A percentile compares a stretch with the other conserved stretches of the same genome.
phyloP scores from a whole-genome alignment of 306 rosid species.

The Fragaria vesca region DNA sequence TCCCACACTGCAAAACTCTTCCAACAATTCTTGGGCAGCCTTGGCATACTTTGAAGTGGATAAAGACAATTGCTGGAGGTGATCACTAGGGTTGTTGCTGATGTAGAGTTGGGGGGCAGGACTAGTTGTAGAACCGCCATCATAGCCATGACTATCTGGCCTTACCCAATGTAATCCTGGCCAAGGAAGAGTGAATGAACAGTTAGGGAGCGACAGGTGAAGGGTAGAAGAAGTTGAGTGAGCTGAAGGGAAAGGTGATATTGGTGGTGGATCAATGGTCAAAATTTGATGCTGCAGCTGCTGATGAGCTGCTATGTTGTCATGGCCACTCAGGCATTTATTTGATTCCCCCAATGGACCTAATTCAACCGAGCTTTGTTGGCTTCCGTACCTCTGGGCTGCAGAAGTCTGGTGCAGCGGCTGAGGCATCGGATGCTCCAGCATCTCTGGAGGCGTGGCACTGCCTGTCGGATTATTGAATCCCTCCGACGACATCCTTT shows the following conservation, averaged over 20 bases:
- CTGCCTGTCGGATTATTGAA: constrained; percentile 55
- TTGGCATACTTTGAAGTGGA: constrained; percentile 73
- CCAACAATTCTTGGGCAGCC: constrained; percentile 70
- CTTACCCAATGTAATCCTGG: constrained; percentile 41
- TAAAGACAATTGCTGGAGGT: constrained; percentile 41
- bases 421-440: constrained; percentile 46
- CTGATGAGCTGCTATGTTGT: constrained; percentile 20
- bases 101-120: constrained; percentile 6
- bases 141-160: constrained; percentile 33
- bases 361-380: constrained; percentile 37
- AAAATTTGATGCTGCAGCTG: constrained; percentile 41
- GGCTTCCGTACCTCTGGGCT: constrained; percentile 66
- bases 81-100: constrained; percentile 23
- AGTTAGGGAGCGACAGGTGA: constrained; percentile 73
- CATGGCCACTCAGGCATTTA: constrained; percentile 41
- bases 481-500: constrained; percentile 83
- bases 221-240: constrained; percentile 48
- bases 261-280: constrained; percentile 63
- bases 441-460: constrained; percentile 34
- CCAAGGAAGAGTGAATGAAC: constrained; percentile 51
- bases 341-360: constrained; percentile 48
- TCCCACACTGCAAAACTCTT: constrained; percentile 87
- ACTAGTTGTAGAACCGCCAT: constrained; percentile 22
- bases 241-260: constrained; percentile 55
- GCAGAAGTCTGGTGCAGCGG: constrained; percentile 23